Evolutionary conservation across 352 stramenopile genomes (phyloP), one percentile per base, ranked within the genome.

Genomic region (Pythium aphanidermatum): DNA sequence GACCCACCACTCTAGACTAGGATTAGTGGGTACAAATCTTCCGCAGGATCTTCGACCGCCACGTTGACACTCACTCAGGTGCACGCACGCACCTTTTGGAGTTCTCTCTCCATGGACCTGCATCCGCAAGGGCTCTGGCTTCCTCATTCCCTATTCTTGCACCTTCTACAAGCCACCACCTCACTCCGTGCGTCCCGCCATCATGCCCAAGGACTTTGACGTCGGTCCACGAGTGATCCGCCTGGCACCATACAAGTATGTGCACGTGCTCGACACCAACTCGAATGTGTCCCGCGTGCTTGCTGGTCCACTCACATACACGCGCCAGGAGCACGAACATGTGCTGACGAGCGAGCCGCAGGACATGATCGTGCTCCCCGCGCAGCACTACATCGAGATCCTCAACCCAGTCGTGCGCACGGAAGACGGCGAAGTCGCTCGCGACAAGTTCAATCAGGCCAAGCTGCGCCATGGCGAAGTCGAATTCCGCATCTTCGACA

Each of bases 241-340:
- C 41, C 60, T 91, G 17, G 59, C 79, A 33, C 75, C 79, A 0
- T 87, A 91, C 72, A 86, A 91, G 55, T 91, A 87, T 41, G 70
- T 91, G 2, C 72, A 91, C 49, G 70, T 91, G 51, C 79, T 88
- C 6, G 79, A 91, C 63, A 91, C 79, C 48, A 91, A 91, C 70
- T 84, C 73, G 35, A 91, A 91, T 37, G 76, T 91, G 13, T 81
- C 79, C 25, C 75, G 79, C 45, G 79, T 91, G 58, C 68, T 91
- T 46, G 77, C 68, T 0, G 79, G 79, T 0, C 79, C 79, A 37
- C 61, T 86, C 21, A 91, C 76, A 32, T 91, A 88, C 63, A 91
- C 79, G 28, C 71, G 79, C 2, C 74, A 88, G 49, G 79, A 91
- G 44, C 79, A 91, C 43, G 79, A 91, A 42, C 67, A 85, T 35